These are phyloP conservation scores for Neurospora pannonica DNA, from an alignment of 495 filamentous ascomycete species.

Conservation along the genomic window DNA sequence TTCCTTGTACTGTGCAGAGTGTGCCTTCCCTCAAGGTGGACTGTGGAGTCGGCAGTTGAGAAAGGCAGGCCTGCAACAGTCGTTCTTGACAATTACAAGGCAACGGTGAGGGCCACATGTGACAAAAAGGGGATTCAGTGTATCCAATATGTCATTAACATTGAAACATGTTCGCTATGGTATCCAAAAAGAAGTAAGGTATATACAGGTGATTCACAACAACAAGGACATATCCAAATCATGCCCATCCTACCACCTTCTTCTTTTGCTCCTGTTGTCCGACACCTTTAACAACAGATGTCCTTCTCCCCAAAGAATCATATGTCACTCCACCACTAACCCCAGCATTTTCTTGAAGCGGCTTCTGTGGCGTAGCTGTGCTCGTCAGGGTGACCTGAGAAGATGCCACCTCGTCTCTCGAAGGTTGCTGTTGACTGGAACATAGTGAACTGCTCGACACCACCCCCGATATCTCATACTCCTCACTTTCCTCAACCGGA, in stretches of 20 bases:
- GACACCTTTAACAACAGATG: not conserved
- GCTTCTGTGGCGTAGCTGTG: not conserved
- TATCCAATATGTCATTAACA: not conserved
- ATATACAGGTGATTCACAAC: not conserved
- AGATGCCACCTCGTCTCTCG: too few relatives aligned
- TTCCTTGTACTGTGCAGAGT: too few relatives aligned
- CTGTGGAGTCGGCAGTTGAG: too few relatives aligned
- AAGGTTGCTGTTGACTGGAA: too few relatives aligned
- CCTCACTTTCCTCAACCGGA: not conserved
- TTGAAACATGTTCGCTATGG: not conserved
- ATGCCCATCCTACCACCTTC: not conserved
- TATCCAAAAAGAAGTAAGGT: not conserved
- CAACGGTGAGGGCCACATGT: not conserved
- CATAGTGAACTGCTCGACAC: not conserved
- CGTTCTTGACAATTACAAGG: not conserved
- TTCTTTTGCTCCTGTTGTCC: not conserved
- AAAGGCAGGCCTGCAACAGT: too few relatives aligned
- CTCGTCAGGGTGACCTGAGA: too few relatives aligned
- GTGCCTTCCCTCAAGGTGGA: too few relatives aligned
- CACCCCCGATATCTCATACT: not conserved
- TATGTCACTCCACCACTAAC: not conserved
- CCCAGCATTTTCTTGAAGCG: not conserved
- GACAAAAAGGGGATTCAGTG: not conserved
- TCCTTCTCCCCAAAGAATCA: not conserved
- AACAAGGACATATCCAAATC: not conserved